Conservation (phyloP, 2,329 filamentous ascomycete species). For the Fusarium sp. region DNA sequence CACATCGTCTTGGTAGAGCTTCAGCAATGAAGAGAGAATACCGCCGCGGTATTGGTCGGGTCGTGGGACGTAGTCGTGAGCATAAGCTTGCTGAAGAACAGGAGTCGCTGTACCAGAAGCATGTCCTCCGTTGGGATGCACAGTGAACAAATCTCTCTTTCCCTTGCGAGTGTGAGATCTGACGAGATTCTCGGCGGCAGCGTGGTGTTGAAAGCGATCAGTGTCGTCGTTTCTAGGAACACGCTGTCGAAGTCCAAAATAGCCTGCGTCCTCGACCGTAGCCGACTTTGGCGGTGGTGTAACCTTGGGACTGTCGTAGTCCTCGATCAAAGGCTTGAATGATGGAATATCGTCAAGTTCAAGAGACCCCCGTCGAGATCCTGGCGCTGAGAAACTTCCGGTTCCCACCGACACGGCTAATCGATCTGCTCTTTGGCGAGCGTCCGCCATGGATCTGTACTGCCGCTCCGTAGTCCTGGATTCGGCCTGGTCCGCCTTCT, state of each 20-base stretch:
- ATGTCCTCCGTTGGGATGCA: slow-evolving; percentile 43
- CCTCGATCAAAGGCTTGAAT: slow-evolving; percentile 53
- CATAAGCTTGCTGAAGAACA: slow-evolving; percentile 63
- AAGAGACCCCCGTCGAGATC: slow-evolving; percentile 54
- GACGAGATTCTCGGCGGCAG: slow-evolving; percentile 54
- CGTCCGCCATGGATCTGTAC: slow-evolving; percentile 57
- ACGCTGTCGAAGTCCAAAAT: slow-evolving; percentile 46
- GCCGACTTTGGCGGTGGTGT: slow-evolving; percentile 39
- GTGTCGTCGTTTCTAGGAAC: slow-evolving; percentile 33
- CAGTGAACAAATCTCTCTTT: slow-evolving; percentile 52
- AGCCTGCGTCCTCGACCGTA: slow-evolving; percentile 28
- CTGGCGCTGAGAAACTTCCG: slow-evolving; percentile 55
- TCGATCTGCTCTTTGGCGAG: slow-evolving; percentile 56
- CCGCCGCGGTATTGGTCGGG: slow-evolving; percentile 79
- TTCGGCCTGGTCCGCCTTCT: slow-evolving; percentile 58
- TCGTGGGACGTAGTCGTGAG: slow-evolving; percentile 70
- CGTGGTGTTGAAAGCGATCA: slow-evolving; percentile 45
- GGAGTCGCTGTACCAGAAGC: slow-evolving; percentile 57
- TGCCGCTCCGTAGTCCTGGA: slow-evolving; percentile 54
- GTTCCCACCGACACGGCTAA: slow-evolving; percentile 57
- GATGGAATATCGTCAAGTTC: slow-evolving; percentile 48
- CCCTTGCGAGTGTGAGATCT: slow-evolving; percentile 52
- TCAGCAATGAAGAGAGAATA: slow-evolving; percentile 78
- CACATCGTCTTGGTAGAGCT: slow-evolving; percentile 71
- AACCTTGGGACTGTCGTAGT: slow-evolving; percentile 46